Percentiles rank a stretch among this genome's conserved stretches.
These are phyloP conservation scores for Micromonas commoda DNA, from an alignment of 139 green algal species.

Conservation along the genomic window DNA sequence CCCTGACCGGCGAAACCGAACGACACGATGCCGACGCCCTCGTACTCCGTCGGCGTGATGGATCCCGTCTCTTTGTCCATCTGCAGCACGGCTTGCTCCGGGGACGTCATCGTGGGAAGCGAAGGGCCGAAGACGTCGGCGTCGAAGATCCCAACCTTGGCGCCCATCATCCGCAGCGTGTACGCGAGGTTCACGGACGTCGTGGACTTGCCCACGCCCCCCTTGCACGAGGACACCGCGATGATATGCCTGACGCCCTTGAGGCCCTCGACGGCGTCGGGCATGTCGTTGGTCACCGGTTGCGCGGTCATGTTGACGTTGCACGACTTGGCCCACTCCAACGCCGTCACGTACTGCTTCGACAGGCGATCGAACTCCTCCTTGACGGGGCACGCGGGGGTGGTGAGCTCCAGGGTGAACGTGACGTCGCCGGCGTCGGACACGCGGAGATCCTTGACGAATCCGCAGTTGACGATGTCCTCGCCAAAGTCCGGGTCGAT, in stretches of 20 bases:
- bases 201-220: slow-evolving; percentile 93
- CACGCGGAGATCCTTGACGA: slow-evolving; percentile 77
- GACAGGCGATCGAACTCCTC: slow-evolving; percentile 70
- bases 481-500: slow-evolving; percentile 96
- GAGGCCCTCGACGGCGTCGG: slow-evolving; percentile 61
- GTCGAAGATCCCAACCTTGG: slow-evolving; percentile 91
- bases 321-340: slow-evolving; percentile 63
- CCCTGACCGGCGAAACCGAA: slow-evolving; percentile 92
- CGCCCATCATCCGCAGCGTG: slow-evolving; percentile 89
- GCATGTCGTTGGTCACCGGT: slow-evolving; percentile 38
- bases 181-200: slow-evolving; percentile 94
- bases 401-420: slow-evolving; percentile 92
- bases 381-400: slow-evolving; percentile 95
- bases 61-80: slow-evolving; percentile 38
- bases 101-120: slow-evolving; percentile 81
- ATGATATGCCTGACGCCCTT: slow-evolving; percentile 80
- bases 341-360: slow-evolving; percentile 22
- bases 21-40: slow-evolving; percentile 92
- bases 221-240: slow-evolving; percentile 83
- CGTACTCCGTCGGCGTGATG: slow-evolving; percentile 82
- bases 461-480: slow-evolving; percentile 94
- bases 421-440: slow-evolving; percentile 45
- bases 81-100: slow-evolving; percentile 20
- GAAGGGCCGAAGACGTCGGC: slow-evolving; percentile 95
- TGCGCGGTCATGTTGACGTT: slow-evolving; percentile 76